A percentile compares a stretch with the other conserved stretches of the same genome.
phyloP scores from a whole-genome alignment of 805 yeast species.

The Lipomyces spencermartinsiae region DNA sequence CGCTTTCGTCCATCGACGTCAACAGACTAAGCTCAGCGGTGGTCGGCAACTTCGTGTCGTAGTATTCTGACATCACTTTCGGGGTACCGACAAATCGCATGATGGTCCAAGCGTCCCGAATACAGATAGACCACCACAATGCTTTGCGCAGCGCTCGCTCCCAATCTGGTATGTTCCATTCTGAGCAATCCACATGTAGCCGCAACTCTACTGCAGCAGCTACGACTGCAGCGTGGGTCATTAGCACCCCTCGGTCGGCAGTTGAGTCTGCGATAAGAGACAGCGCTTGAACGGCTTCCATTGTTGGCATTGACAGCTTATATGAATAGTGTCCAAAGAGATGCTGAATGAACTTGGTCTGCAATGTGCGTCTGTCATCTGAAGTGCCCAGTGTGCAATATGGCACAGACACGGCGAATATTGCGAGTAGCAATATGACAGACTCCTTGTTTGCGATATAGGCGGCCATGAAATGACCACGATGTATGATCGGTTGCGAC shows the following conservation, averaged over 20 bases:
- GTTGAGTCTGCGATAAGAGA: slow-evolving; percentile 22
- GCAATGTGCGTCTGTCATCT: slow-evolving; percentile 20
- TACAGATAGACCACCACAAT: slow-evolving; percentile 90
- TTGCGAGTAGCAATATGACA: slow-evolving; percentile 29
- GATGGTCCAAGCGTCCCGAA: slow-evolving; percentile 81
- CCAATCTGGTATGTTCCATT: slow-evolving; percentile 94
- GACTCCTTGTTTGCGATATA: slow-evolving; percentile 25
- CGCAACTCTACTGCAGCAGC: slow-evolving; percentile 89
- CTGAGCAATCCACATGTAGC: slow-evolving; percentile 82
- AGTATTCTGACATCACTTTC: slow-evolving; percentile 20
- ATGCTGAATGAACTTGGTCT: slow-evolving; percentile 21
- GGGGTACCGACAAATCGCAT: slow-evolving; percentile 28
- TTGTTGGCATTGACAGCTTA: slow-evolving; percentile 19
- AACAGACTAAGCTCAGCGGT: slow-evolving; percentile 19
- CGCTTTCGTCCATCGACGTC: slow-evolving; percentile 4
- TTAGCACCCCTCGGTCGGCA: slow-evolving; percentile 27
- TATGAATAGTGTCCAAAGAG: slow-evolving; percentile 10
- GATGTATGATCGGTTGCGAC: slow-evolving; percentile 30
- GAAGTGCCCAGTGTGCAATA: background rate
- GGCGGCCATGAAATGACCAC: slow-evolving; percentile 29
- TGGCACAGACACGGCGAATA: slow-evolving; percentile 26
- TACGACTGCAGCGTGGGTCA: slow-evolving; percentile 55
- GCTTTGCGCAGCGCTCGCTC: slow-evolving; percentile 85
- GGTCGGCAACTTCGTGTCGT: slow-evolving; percentile 23
- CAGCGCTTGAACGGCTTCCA: slow-evolving; percentile 28